Evolutionary conservation across 495 filamentous ascomycete genomes (phyloP).

Genomic region (Penicillium coprophilum): DNA sequence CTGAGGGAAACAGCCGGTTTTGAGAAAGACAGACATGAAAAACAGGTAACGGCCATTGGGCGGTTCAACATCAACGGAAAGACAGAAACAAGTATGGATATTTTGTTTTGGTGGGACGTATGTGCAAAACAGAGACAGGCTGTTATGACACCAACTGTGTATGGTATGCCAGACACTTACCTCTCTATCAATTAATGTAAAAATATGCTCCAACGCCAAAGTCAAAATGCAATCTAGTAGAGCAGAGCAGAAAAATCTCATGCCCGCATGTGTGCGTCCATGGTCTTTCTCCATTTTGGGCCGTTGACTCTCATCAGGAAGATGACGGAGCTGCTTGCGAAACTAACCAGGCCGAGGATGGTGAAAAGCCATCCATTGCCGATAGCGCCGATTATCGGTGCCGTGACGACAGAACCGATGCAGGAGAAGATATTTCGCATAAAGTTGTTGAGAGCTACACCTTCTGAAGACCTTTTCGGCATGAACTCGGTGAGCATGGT

Average conservation of each 20-base stretch:
- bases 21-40: not conserved
- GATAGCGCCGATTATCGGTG: conserved; percentile 76
- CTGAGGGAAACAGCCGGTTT: not conserved
- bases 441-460: conserved; percentile 77
- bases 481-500: conserved; percentile 93
- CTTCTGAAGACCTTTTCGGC: conserved; percentile 67
- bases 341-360: conserved; percentile 64
- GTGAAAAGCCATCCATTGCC: conserved; percentile 92
- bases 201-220: not conserved
- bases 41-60: not conserved
- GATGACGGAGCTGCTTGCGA: conserved; percentile 55
- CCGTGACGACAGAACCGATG: conserved; percentile 69
- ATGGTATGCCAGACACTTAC: not conserved
- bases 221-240: not conserved
- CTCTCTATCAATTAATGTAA: not conserved
- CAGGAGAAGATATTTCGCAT: conserved; percentile 84
- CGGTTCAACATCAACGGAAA: not conserved
- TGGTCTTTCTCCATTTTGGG: conserved; percentile 63
- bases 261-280: conserved; percentile 54
- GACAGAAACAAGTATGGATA: not conserved
- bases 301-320: conserved; percentile 66
- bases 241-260: conserved; percentile 17
- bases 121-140: conserved; percentile 1
- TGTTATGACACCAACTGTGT: not conserved
- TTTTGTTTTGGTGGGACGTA: not conserved